Percentiles rank a stretch among this genome's conserved stretches.
Evolutionary conservation across 305 asterid genomes (phyloP).

Genomic region (Fraxinus sp.): DNA sequence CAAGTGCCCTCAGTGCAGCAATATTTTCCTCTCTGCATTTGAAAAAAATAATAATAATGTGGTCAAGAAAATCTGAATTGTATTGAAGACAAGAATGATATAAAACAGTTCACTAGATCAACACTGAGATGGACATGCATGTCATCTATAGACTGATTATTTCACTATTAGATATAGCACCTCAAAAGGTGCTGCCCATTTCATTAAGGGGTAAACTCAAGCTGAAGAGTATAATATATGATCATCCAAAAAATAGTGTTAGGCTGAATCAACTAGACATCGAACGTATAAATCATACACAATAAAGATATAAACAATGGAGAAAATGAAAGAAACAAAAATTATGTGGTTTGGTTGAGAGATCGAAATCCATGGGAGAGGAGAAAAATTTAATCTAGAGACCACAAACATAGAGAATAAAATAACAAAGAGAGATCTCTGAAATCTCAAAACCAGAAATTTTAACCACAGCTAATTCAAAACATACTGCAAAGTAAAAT

Average conservation of each 20-base stretch:
- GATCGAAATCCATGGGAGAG: not conserved
- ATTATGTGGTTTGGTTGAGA: not conserved
- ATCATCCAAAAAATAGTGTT: not conserved
- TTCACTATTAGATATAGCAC: not conserved
- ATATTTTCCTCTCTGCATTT: conserved; percentile 63
- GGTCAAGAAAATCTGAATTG: not conserved
- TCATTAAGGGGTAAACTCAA: not conserved
- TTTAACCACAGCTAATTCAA: not conserved
- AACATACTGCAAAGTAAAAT: not conserved
- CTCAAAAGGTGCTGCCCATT: not conserved
- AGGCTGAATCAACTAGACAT: not conserved
- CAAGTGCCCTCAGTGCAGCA: conserved; percentile 72
- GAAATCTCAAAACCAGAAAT: not conserved
- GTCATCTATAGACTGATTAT: not conserved
- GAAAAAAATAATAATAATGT: not conserved
- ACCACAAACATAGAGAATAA: not conserved
- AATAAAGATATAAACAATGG: not conserved
- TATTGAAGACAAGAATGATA: not conserved
- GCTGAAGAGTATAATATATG: not conserved
- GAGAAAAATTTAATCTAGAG: not conserved
- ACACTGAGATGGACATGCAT: conserved; percentile 6
- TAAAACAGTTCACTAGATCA: not conserved
- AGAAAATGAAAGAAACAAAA: not conserved
- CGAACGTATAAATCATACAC: not conserved
- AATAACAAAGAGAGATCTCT: not conserved